Percentiles rank a stretch among this genome's conserved stretches.
Conservation (phyloP, 2,329 filamentous ascomycete genomes). For the Gaeumannomyces tritici region DNA sequence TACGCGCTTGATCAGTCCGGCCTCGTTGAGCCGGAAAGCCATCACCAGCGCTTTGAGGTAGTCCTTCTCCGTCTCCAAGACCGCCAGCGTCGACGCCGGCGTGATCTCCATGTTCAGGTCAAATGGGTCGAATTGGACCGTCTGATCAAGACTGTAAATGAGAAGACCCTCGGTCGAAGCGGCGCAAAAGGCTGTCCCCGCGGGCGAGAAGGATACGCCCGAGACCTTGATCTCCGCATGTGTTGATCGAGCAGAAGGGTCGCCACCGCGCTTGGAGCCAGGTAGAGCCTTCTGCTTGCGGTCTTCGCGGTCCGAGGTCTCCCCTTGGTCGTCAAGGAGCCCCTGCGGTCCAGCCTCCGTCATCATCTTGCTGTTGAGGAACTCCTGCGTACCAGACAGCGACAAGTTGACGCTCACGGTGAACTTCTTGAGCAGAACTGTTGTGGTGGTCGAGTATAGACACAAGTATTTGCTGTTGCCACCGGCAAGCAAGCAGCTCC, state of each 20-base stretch:
- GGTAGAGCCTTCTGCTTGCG: constrained; percentile 71
- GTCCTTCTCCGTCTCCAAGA: constrained; percentile 59
- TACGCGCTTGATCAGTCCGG: constrained; percentile 69
- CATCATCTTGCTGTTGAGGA: constrained; percentile 83
- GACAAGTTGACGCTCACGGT: constrained; percentile 95
- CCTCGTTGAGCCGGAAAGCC: constrained; percentile 92
- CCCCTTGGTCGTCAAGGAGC: constrained; percentile 79
- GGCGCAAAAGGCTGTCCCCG: constrained; percentile 84
- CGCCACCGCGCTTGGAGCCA: constrained; percentile 73
- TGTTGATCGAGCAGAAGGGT: constrained; percentile 68
- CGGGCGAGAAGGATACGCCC: constrained; percentile 78
- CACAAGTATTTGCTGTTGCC: constrained; percentile 99
- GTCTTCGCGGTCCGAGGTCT: constrained; percentile 82
- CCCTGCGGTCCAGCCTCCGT: constrained; percentile 81
- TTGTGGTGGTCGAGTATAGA: constrained; percentile 87
- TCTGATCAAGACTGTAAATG: constrained; percentile 82
- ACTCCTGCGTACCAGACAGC: constrained; percentile 91
- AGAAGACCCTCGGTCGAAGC: constrained; percentile 90
- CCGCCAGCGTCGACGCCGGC: constrained; percentile 67
- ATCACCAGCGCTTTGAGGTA: constrained; percentile 91
- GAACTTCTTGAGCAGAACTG: constrained; percentile 87
- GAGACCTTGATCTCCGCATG: constrained; percentile 77
- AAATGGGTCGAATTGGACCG: constrained; percentile 85
- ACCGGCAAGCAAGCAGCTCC: constrained; percentile 78
- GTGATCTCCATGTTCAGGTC: constrained; percentile 93